Percentiles rank a stretch among this genome's conserved stretches.
Conservation (phyloP, 306 rosid genomes). For the Quercus wislizeni region DNA sequence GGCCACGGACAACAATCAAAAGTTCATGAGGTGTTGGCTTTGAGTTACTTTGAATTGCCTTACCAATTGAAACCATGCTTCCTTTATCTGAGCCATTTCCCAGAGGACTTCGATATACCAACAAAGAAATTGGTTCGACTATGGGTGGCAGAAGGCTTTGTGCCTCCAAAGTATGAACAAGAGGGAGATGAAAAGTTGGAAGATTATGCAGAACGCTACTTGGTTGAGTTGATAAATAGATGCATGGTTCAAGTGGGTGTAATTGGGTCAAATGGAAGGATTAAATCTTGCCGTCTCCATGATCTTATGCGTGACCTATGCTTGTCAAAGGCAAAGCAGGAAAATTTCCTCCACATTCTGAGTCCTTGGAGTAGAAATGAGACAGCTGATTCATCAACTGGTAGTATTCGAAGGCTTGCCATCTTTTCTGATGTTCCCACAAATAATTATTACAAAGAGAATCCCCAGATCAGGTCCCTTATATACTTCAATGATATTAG, state of each 20-base stretch:
- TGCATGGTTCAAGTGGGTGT: conserved; percentile 54
- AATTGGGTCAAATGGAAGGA: conserved; percentile 36
- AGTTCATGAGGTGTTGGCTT: conserved; percentile 38
- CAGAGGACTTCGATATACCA: conserved; percentile 50
- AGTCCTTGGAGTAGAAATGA: background rate
- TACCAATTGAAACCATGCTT: conserved; percentile 48
- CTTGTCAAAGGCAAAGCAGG: conserved; percentile 35
- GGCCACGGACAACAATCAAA: conserved; percentile 34
- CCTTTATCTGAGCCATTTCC: conserved; percentile 48
- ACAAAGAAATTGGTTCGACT: conserved; percentile 31
- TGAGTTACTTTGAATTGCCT: conserved; percentile 47
- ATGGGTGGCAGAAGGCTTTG: conserved; percentile 58
- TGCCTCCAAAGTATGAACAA: conserved; percentile 27
- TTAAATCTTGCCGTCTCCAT: conserved; percentile 47
- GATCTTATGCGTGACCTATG: conserved; percentile 57
- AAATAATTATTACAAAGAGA: background rate
- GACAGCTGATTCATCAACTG: background rate
- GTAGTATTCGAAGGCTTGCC: conserved; percentile 44
- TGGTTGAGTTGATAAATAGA: conserved; percentile 37
- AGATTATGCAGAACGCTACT: conserved; percentile 34
- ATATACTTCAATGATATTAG: conserved; percentile 31
- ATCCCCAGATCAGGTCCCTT: conserved; percentile 34
- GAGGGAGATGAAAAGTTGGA: conserved; percentile 36
- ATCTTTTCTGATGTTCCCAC: conserved; percentile 26
- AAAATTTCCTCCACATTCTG: conserved; percentile 34